Evolutionary conservation across 371 early-diverging fungal genomes (phyloP).

Genomic region (Umbelopsis sp.): DNA sequence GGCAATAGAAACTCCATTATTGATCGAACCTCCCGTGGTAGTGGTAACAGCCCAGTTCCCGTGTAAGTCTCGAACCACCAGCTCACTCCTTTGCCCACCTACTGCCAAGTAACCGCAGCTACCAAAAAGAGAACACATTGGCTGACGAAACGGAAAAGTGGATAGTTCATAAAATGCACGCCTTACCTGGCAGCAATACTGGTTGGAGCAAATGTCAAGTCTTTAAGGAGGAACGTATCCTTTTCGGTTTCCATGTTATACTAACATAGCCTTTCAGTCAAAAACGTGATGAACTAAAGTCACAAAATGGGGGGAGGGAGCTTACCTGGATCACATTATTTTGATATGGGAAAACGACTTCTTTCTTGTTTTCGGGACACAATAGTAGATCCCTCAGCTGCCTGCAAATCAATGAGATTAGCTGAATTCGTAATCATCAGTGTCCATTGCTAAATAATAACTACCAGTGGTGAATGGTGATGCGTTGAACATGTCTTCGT

Average conservation of each 20-base stretch:
- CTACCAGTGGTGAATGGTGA: constrained; percentile 71
- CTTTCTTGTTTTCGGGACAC: constrained; percentile 40
- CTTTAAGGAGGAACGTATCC: constrained; percentile 58
- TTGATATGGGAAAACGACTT: constrained; percentile 20
- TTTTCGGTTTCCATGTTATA: constrained; percentile 21
- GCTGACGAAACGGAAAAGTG: constrained; percentile 9
- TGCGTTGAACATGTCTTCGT: constrained; percentile 53
- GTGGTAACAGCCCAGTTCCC: constrained; percentile 74
- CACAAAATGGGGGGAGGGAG: neutral
- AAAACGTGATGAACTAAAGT: neutral
- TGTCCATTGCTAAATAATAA: neutral
- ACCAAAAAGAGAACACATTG: constrained; percentile 14
- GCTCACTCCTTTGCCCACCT: constrained; percentile 89
- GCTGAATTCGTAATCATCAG: too few relatives aligned
- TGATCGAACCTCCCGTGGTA: constrained; percentile 86
- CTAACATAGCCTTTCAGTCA: neutral
- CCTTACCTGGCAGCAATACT: constrained; percentile 74
- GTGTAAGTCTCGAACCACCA: constrained; percentile 76
- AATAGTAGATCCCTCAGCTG: constrained; percentile 90
- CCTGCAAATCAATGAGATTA: constrained; percentile 49
- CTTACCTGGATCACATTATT: constrained; percentile 15
- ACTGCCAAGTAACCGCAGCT: constrained; percentile 84
- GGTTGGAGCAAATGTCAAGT: constrained; percentile 80
- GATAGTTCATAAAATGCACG: neutral
- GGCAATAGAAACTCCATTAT: constrained; percentile 86